Evolutionary conservation across 805 yeast genomes (phyloP), one percentile per base, ranked within the genome.

Genomic region (Metschnikowia cerradonensis): DNA sequence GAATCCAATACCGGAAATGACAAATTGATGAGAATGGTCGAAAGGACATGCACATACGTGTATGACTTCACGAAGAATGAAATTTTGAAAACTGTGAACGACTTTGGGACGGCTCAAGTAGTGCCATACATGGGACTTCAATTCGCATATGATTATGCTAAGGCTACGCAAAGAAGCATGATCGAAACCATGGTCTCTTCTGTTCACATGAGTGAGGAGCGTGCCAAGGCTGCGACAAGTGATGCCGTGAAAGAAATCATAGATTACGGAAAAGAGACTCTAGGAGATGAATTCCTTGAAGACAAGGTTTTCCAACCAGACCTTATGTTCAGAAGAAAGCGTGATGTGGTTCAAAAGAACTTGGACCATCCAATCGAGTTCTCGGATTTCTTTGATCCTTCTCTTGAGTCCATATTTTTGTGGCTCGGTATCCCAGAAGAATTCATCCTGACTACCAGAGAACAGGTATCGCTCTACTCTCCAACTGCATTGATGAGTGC

Each of bases 341-440:
- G 77, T 37, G 96, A 94, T 60, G 66, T 77, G 4, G 67, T 83
- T 33, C 74, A 79, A 34, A 80, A 84, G 54, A 75, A 78, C 37
- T 72, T 91, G 26, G 75, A 80, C 44, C 81, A 81, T 23, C 77
- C 80, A 19, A 75, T 92, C 22, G 81, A 85, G 11, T 38, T 88
- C 4, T 48, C 74, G n/a, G 97, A 94, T 68, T 83, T 90, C 58
- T 73, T 91, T 61, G 96, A 91, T 57, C 88, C 96, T 4, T 77
- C 86, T 0, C 64, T 82, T 53, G 86, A 83, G 37, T 80, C 86
- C 3, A 78, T 84, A 51, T 62, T 82, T 43, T 57, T 69, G 59
- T 63, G 77, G 78, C 50, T 76, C 58, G 72, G 81, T 20, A 51
- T 74, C 30, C 67, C 78, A 1, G 60, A 58, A 47, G 66, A 64